phyloP scores from a whole-genome alignment of 78 protist species.

The Dictyostelium firmibasis region DNA sequence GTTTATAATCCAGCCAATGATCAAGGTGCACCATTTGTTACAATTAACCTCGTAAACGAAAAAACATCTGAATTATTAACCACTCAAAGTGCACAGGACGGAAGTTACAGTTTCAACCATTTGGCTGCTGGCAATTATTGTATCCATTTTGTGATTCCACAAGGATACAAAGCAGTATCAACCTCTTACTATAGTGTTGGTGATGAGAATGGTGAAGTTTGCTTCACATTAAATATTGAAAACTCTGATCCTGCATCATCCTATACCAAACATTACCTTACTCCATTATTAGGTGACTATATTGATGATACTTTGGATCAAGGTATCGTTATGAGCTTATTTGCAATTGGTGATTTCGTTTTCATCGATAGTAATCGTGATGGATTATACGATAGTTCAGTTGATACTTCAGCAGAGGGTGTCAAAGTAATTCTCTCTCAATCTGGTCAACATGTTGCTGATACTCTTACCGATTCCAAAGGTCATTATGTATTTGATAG shows the following conservation, averaged over 20 bases:
- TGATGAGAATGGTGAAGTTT: conserved; percentile 19
- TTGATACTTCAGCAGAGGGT: neutral
- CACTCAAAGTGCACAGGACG: neutral
- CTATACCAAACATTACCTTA: neutral
- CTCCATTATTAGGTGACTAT: neutral
- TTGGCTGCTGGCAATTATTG: conserved; percentile 25
- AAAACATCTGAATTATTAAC: neutral
- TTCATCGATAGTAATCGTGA: conserved; percentile 38
- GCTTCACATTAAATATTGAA: neutral
- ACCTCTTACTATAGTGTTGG: neutral
- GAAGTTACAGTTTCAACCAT: conserved; percentile 19
- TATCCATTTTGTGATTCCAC: neutral
- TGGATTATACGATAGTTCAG: neutral
- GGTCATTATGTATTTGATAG: conserved; percentile 34
- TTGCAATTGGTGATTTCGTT: conserved; percentile 50
- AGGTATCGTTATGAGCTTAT: conserved; percentile 7
- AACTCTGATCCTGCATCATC: neutral
- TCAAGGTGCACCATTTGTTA: neutral
- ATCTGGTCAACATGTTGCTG: neutral
- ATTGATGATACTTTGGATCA: conserved; percentile 1
- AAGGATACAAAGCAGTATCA: conserved; percentile 7
- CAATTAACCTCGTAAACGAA: neutral
- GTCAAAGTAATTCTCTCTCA: neutral
- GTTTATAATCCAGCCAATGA: neutral
- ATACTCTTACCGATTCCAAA: neutral